phyloP scores from a whole-genome alignment of 2,329 filamentous ascomycete species.

The Epichloe festucae region DNA sequence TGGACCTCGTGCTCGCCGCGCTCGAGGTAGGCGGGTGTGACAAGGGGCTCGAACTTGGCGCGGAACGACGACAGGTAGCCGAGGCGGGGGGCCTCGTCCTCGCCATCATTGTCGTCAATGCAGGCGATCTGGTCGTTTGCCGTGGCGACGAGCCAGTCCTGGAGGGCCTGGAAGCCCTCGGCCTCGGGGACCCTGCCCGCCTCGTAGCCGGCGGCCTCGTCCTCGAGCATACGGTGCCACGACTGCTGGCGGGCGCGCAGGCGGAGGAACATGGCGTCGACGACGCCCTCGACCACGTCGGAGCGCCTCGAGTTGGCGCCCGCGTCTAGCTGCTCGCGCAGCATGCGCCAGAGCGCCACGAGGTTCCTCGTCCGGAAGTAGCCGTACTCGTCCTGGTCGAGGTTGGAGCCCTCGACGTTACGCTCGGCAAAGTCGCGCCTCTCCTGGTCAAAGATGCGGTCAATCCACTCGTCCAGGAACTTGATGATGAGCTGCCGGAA shows the following conservation, averaged over 20 bases:
- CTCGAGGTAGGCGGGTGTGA: constrained; percentile 68
- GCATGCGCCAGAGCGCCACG: constrained; percentile 94
- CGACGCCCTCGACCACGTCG: constrained; percentile 87
- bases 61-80: constrained; percentile 82
- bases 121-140: constrained; percentile 98
- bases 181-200: constrained; percentile 37
- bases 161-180: constrained; percentile 62
- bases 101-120: constrained; percentile 82
- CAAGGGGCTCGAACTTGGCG: constrained; percentile 66
- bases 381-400: constrained; percentile 79
- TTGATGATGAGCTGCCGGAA: constrained; percentile 93
- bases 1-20: constrained; percentile 61
- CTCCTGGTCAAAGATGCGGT: constrained; percentile 77
- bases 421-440: constrained; percentile 68
- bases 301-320: constrained; percentile 73
- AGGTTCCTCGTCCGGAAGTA: constrained; percentile 87
- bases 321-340: constrained; percentile 80
- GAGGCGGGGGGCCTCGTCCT: constrained; percentile 56
- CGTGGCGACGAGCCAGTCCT: constrained; percentile 93
- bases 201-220: constrained; percentile 68
- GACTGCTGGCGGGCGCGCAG: constrained; percentile 70
- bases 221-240: constrained; percentile 80
- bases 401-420: constrained; percentile 56
- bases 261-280: constrained; percentile 89
- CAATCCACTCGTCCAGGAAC: constrained; percentile 95